Evolutionary conservation across 202 grass and related monocot genomes (phyloP), one percentile per base, ranked within the genome.

Genomic region (Eragrostis tef): DNA sequence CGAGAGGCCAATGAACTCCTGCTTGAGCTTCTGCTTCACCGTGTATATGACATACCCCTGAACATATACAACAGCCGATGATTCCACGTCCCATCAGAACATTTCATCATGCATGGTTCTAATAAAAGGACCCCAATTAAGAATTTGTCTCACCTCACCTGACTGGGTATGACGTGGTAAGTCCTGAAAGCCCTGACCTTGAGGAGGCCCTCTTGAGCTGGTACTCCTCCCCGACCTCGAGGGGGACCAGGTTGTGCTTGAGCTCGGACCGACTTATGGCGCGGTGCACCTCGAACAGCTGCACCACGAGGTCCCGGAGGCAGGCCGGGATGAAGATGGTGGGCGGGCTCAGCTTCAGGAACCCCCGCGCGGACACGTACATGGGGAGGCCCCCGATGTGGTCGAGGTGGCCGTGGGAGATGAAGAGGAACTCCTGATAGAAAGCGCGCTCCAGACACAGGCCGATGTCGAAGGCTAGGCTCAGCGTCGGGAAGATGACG

Each of bases 381-480:
- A 98, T 94, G 69, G 95, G 92, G 4, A 98, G 86, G 21, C 95
- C 95, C 64, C 92, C 95, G 22, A 94, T 94, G 71, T 97, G 94
- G 81, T 97, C 94, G 34, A 97, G 89, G 81, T 97, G 94, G 42
- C 88, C 94, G 81, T 97, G 94, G 70, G 90, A 94, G 87, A 97
- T 83, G 86, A 94, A 94, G 42, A 97, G 87, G 81, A 97, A 97
- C 22, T 97, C 94, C 85, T 97, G 94, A 11, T 86, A 70, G 69
- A 94, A 75, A 51, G 92, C 88, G 53, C 90, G 86, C 79, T 94
- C 90, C 15, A 92, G 29, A 31, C 95, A 98, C 62, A 92, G 85
- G 8, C 94, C 94, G 50, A 97, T 97, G 83, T 97, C 94, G 87
- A 98, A 98, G 54, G 95, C 95, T 48, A 86, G 34, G 70, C 90